Evolutionary conservation across 257 asterid species (phyloP).

Genomic region (Ophiorrhiza pumila): DNA sequence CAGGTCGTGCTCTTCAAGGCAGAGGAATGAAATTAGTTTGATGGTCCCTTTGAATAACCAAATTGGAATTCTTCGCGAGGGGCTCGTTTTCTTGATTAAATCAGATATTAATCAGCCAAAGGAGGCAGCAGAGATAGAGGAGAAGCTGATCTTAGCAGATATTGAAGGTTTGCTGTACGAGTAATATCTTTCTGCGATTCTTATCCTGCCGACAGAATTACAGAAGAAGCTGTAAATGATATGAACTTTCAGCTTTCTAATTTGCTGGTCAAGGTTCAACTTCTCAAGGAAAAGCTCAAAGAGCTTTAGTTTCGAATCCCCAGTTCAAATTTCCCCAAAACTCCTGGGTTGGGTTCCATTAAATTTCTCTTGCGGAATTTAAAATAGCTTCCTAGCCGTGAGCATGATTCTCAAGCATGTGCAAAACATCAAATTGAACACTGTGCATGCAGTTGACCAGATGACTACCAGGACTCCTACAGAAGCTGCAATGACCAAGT

Average conservation of each 20-base stretch:
- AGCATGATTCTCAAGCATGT: background rate
- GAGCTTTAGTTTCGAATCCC: background rate
- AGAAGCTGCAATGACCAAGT: constrained; percentile 48
- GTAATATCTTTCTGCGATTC: background rate
- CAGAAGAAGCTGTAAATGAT: background rate
- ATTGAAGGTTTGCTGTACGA: background rate
- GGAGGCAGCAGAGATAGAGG: too few species aligned
- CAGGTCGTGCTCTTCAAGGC: constrained; percentile 6
- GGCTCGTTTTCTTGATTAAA: background rate
- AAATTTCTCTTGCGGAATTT: background rate
- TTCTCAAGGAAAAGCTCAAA: too few species aligned
- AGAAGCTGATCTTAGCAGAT: too few species aligned
- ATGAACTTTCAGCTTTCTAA: background rate
- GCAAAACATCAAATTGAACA: constrained; percentile 18
- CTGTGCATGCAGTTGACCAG: constrained; percentile 95
- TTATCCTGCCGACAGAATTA: background rate
- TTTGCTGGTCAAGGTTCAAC: too few species aligned
- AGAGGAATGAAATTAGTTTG: background rate
- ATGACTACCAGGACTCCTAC: constrained; percentile 87
- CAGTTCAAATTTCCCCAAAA: background rate
- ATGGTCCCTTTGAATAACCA: background rate
- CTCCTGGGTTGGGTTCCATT: background rate
- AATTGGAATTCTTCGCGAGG: background rate
- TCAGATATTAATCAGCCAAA: background rate
- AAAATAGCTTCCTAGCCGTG: background rate